Conservation (phyloP, 192 early-diverging fungal species). For the Entomortierella chlamydospora region DNA sequence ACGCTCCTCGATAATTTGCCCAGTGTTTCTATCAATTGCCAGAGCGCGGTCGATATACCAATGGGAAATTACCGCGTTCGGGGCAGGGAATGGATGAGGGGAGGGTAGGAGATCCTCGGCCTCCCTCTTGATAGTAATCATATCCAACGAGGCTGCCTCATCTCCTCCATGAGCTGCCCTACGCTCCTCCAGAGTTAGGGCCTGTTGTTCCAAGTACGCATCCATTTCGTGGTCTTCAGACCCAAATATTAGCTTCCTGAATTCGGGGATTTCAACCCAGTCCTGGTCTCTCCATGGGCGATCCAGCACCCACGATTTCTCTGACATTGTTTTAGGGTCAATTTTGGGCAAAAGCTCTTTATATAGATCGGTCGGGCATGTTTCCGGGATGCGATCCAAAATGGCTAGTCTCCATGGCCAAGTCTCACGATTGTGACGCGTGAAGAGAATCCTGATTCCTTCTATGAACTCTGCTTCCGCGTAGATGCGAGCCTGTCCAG, state of each 20-base stretch:
- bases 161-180: constrained; percentile 46
- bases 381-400: constrained; percentile 69
- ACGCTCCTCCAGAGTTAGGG: constrained; percentile 27
- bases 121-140: constrained; percentile 39
- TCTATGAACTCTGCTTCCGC: constrained; percentile 67
- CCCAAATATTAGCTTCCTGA: constrained; percentile 56
- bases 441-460: constrained; percentile 71
- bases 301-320: constrained; percentile 52
- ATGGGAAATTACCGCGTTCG: constrained; percentile 55
- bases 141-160: constrained; percentile 34
- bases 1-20: constrained; percentile 65
- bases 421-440: constrained; percentile 67
- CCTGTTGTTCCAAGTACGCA: constrained; percentile 25
- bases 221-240: constrained; percentile 48
- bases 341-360: constrained; percentile 52
- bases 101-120: constrained; percentile 53
- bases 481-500: constrained; percentile 64
- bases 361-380: constrained; percentile 59
- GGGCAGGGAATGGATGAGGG: constrained; percentile 61
- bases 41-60: constrained; percentile 71
- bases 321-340: constrained; percentile 9
- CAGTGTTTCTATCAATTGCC: constrained; percentile 64
- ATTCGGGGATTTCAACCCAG: constrained; percentile 63
- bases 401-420: constrained; percentile 72
- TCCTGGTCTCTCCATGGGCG: constrained; percentile 71